These are phyloP conservation scores for Leccinum subspadiceum DNA, from an alignment of 1,284 basidiomycete genomes.

Conservation along the genomic window DNA sequence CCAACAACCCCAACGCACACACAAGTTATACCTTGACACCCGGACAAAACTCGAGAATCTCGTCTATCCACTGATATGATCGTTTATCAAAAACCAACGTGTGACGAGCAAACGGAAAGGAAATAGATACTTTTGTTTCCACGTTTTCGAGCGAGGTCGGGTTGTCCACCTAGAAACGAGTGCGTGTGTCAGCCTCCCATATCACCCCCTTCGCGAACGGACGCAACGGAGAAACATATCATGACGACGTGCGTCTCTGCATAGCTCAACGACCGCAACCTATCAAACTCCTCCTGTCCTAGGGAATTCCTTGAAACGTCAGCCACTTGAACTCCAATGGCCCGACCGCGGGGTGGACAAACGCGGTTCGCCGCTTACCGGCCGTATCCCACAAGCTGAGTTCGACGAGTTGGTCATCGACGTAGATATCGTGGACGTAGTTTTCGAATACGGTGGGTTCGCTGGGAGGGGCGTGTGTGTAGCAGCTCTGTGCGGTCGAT, in stretches of 20 bases:
- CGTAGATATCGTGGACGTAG: constrained; percentile 82
- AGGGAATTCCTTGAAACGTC: constrained; percentile 28
- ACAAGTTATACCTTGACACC: constrained; percentile 73
- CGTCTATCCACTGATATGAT: constrained; percentile 74
- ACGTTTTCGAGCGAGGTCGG: constrained; percentile 91
- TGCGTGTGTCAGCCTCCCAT: not conserved
- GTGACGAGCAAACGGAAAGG: not conserved
- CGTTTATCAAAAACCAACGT: not conserved
- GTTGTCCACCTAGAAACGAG: constrained; percentile 71
- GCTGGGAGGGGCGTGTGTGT: constrained; percentile 37
- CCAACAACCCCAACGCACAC: not conserved
- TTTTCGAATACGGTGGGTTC: constrained; percentile 94
- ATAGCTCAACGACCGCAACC: constrained; percentile 87
- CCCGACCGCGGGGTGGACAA: not conserved
- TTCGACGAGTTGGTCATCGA: constrained; percentile 85
- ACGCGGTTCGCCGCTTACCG: constrained; percentile 48
- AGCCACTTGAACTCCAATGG: constrained; percentile 13
- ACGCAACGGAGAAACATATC: constrained; percentile 86
- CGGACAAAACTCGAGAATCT: constrained; percentile 86
- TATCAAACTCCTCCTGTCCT: constrained; percentile 97
- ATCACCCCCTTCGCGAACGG: no score
- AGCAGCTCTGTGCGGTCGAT: not conserved
- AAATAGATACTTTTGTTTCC: constrained; percentile 70
- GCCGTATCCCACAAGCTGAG: constrained; percentile 97
- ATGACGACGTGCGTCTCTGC: constrained; percentile 94